phyloP scores from a whole-genome alignment of 1,139 yeast genomes.

The Pichia sp. region DNA sequence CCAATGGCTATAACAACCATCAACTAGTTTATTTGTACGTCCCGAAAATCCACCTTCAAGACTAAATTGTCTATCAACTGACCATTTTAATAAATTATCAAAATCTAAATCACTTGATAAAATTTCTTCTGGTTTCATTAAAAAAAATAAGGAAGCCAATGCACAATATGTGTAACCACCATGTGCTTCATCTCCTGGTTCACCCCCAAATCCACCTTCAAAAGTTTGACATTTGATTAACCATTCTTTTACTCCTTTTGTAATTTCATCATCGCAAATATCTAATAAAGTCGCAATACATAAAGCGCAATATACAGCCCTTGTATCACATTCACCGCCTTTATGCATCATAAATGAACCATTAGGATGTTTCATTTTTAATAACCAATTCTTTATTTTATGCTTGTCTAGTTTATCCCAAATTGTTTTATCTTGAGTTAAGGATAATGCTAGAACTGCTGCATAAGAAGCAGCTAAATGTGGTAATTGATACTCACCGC shows the following conservation, averaged over 20 bases:
- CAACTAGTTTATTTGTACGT: conserved; percentile 86
- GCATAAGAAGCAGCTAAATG: conserved; percentile 89
- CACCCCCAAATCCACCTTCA: conserved; percentile 93
- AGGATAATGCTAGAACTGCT: conserved; percentile 55
- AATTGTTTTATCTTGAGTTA: conserved; percentile 40
- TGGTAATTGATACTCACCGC: conserved; percentile 74
- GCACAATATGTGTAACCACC: conserved; percentile 97
- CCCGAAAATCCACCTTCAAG: conserved; percentile 87
- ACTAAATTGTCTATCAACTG: conserved; percentile 56
- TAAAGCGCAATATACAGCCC: conserved; percentile 84
- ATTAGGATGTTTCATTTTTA: conserved; percentile 53
- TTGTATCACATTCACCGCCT: conserved; percentile 80
- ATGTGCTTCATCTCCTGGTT: conserved; percentile 83
- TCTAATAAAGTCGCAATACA: conserved; percentile 65
- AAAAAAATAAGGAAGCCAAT: conserved; percentile 58
- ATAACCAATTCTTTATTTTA: conserved; percentile 55
- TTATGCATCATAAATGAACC: conserved; percentile 73
- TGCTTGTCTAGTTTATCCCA: conserved; percentile 42
- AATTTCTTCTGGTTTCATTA: conserved; percentile 33
- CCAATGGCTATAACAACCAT: conserved; percentile 96
- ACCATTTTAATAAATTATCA: conserved; percentile 53
- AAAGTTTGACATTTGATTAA: conserved; percentile 72
- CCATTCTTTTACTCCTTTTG: conserved; percentile 51
- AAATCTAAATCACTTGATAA: conserved; percentile 29
- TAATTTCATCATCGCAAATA: conserved; percentile 57